phyloP scores from a whole-genome alignment of 2,329 filamentous ascomycete species.

The Monosporascus cannonballus region DNA sequence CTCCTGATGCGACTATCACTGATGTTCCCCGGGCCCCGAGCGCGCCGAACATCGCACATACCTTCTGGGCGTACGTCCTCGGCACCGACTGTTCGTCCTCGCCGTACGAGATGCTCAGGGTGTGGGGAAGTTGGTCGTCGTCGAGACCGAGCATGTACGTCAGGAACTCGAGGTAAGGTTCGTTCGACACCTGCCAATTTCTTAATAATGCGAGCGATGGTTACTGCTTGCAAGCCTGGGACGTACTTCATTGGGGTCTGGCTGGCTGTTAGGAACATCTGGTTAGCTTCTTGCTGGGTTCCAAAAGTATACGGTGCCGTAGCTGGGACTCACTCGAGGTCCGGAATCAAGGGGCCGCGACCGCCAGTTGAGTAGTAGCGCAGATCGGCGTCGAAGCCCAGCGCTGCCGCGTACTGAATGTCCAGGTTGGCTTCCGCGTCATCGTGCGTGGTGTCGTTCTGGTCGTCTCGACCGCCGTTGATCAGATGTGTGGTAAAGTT shows the following conservation, averaged over 20 bases:
- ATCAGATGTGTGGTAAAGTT: slow-evolving; percentile 52
- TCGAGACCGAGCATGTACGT: slow-evolving; percentile 18
- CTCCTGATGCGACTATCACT: slow-evolving; percentile 22
- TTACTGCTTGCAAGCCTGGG: neutral
- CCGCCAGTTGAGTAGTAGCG: slow-evolving; percentile 52
- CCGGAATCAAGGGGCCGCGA: slow-evolving; percentile 42
- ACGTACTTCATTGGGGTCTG: slow-evolving; percentile 10
- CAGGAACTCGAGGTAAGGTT: slow-evolving; percentile 23
- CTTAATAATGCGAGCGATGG: neutral
- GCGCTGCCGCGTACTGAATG: slow-evolving; percentile 47
- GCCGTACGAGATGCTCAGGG: slow-evolving; percentile 19
- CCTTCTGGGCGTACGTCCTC: slow-evolving; percentile 18
- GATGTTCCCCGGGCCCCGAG: slow-evolving; percentile 21
- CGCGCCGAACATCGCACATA: slow-evolving; percentile 21
- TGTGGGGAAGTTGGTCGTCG: slow-evolving; percentile 20
- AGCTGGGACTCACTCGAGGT: slow-evolving; percentile 29
- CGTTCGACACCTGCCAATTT: slow-evolving; percentile 9
- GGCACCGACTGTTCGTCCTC: slow-evolving; percentile 22
- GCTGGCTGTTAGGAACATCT: slow-evolving; percentile 9
- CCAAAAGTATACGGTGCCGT: neutral
- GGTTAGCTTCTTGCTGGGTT: neutral
- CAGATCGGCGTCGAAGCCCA: slow-evolving; percentile 44
- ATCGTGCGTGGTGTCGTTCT: slow-evolving; percentile 32
- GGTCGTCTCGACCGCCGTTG: slow-evolving; percentile 47
- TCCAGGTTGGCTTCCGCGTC: slow-evolving; percentile 52